Conservation (phyloP, 78 protist genomes). For the Chrysochromulina parva region DNA sequence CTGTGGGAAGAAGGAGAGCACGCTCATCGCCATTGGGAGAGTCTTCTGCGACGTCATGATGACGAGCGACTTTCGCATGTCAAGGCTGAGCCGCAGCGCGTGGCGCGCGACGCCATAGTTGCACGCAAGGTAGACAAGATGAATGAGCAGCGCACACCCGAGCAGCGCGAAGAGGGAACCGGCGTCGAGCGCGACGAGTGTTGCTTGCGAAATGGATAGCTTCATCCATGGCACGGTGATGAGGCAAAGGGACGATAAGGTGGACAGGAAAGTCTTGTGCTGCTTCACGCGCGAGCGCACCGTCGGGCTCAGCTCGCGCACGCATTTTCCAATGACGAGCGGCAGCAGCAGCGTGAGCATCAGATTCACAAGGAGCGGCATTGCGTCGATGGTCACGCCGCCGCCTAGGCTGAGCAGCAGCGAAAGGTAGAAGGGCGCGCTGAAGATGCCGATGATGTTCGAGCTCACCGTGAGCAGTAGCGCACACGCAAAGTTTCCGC, state of each 20-base stretch:
- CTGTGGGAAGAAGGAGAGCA: neutral
- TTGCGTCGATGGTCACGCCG: neutral
- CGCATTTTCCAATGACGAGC: neutral
- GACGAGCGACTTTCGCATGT: neutral
- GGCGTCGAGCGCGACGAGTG: neutral
- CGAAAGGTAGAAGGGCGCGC: neutral
- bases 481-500: conserved; percentile 1
- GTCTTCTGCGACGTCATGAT: conserved; percentile 21
- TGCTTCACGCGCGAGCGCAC: neutral
- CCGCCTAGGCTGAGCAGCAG: neutral
- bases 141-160: neutral
- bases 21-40: neutral
- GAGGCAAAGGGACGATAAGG: neutral
- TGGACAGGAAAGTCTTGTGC: neutral
- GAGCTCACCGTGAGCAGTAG: neutral
- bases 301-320: neutral
- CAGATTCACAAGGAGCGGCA: neutral
- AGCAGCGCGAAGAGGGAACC: neutral
- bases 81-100: neutral
- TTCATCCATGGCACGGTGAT: neutral
- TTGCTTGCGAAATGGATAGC: neutral
- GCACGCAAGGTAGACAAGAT: neutral
- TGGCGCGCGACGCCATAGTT: neutral
- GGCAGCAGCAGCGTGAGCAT: neutral
- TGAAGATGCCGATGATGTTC: neutral